Conservation (phyloP, 2,329 filamentous ascomycete genomes). For the Ophiobolus disseminans region DNA sequence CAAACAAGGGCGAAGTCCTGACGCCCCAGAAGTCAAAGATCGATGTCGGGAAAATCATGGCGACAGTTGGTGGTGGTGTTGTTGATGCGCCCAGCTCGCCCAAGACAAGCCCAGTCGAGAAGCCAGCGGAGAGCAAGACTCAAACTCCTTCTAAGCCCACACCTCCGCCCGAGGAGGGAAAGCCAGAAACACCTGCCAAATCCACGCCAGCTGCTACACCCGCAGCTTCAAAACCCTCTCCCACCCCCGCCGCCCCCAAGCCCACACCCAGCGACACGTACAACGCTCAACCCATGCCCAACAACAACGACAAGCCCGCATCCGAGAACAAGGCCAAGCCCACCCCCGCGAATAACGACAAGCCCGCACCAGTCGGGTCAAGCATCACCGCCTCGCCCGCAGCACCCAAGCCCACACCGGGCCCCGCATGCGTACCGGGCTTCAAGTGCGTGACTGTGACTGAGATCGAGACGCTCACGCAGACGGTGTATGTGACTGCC, state of each 20-base stretch:
- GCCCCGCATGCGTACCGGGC: constrained; percentile 24
- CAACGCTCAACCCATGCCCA: constrained; percentile 10
- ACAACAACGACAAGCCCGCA: constrained; percentile 3
- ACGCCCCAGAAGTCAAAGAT: constrained; percentile 39
- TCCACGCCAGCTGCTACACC: constrained; percentile 6
- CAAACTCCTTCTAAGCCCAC: constrained; percentile 10
- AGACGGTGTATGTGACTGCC: constrained; percentile 37
- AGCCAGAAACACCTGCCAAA: constrained; percentile 1
- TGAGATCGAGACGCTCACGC: constrained; percentile 31
- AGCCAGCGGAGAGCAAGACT: constrained; percentile 10
- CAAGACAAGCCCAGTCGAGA: constrained; percentile 15
- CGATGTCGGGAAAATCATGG: constrained; percentile 40
- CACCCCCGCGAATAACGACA: too few species aligned
- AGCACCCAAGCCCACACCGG: constrained; percentile 27
- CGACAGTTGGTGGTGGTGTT: constrained; percentile 16
- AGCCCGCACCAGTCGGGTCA: constrained; percentile 1
- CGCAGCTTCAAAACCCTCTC: constrained; percentile 5
- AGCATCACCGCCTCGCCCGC: constrained; percentile 25
- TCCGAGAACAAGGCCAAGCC: not conserved
- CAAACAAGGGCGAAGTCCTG: constrained; percentile 51
- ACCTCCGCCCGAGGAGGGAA: constrained; percentile 1
- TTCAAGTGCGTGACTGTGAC: constrained; percentile 33
- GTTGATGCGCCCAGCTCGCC: constrained; percentile 23
- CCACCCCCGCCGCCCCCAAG: constrained; percentile 11
- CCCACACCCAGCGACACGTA: constrained; percentile 7